Conservation (phyloP, 2,329 filamentous ascomycete genomes). For the Colletotrichum tabaci region DNA sequence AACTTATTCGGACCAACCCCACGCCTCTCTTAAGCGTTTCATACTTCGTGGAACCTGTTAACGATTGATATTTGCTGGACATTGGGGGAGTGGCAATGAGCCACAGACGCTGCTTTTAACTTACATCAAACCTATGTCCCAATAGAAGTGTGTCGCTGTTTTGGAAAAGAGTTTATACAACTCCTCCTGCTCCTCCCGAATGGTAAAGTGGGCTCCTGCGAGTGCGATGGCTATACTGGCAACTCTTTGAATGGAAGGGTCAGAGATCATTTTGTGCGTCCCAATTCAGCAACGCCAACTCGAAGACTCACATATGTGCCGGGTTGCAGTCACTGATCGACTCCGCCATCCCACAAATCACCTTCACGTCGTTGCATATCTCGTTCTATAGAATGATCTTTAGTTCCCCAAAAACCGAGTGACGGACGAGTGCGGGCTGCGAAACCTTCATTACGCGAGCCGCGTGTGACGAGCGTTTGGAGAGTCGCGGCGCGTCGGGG, state of each 20-base stretch:
- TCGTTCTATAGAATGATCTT: background rate
- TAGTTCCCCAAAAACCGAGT: constrained; percentile 28
- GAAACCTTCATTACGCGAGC: constrained; percentile 38
- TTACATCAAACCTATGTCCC: constrained; percentile 21
- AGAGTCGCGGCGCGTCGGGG: constrained; percentile 47
- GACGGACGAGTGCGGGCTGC: constrained; percentile 40
- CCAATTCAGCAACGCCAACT: background rate
- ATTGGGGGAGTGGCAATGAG: background rate
- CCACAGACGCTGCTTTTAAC: background rate
- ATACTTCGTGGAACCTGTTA: constrained; percentile 10
- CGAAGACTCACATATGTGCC: constrained; percentile 19
- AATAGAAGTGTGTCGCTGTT: constrained; percentile 42
- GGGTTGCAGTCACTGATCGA: constrained; percentile 7
- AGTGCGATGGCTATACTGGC: constrained; percentile 49
- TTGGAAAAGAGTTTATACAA: constrained; percentile 52
- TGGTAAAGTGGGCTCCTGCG: constrained; percentile 56
- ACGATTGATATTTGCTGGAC: no score
- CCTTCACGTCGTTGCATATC: constrained; percentile 23
- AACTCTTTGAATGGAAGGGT: constrained; percentile 39
- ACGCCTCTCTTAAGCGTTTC: constrained; percentile 17
- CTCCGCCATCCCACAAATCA: constrained; percentile 17
- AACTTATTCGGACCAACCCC: constrained; percentile 15
- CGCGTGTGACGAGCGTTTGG: constrained; percentile 10
- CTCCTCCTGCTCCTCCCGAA: constrained; percentile 54
- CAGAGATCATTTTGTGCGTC: background rate